phyloP scores from a whole-genome alignment of 495 filamentous ascomycete genomes.

The Chaetomium tenue region DNA sequence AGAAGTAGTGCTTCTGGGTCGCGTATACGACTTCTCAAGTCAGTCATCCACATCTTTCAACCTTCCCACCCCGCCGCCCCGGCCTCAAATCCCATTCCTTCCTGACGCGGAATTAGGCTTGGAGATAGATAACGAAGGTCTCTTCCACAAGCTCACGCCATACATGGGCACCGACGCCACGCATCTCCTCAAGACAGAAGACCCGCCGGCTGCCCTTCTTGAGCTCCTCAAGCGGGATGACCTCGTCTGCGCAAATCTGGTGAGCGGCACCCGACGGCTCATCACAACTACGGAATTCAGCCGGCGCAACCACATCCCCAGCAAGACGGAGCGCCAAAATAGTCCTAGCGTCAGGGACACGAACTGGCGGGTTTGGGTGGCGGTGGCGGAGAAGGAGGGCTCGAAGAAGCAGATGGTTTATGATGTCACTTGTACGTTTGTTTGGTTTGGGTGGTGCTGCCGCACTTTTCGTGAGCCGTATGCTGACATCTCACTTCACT shows the following conservation, averaged over 20 bases:
- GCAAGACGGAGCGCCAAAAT: neutral
- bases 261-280: too few relatives aligned
- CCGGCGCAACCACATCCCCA: neutral
- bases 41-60: neutral
- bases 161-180: slow-evolving; percentile 7
- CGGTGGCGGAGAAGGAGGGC: neutral
- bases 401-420: slow-evolving; percentile 1
- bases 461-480: too few relatives aligned
- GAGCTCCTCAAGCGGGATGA: neutral
- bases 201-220: neutral
- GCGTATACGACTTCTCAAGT: slow-evolving; percentile 1
- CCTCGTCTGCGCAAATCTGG: slow-evolving; percentile 8
- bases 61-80: too few relatives aligned
- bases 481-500: neutral
- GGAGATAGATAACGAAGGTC: neutral
- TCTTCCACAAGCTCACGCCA: neutral
- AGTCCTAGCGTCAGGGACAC: neutral
- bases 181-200: neutral
- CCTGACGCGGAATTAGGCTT: neutral
- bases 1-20: slow-evolving; percentile 2
- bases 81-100: neutral
- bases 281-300: neutral
- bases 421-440: slow-evolving; percentile 16
- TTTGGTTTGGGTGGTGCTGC: neutral
- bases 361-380: slow-evolving; percentile 7